These are phyloP conservation scores for Polytrichum commune DNA, from an alignment of 225 moss, liverwort and hornwort genomes.

Conservation along the genomic window DNA sequence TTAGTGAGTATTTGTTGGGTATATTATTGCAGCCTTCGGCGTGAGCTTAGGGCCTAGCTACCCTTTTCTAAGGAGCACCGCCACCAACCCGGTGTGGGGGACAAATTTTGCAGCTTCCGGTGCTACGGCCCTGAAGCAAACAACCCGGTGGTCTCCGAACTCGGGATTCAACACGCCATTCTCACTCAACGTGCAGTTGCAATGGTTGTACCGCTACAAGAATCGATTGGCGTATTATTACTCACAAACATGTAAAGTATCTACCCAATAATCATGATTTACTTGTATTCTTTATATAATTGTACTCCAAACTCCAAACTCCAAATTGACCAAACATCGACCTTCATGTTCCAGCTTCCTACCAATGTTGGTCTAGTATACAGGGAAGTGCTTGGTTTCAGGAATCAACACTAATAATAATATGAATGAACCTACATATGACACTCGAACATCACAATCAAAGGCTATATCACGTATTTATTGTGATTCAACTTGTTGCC, in stretches of 20 bases:
- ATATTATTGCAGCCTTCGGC: constrained; percentile 26
- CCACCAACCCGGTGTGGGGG: constrained; percentile 12
- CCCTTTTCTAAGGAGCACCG: constrained; percentile 28
- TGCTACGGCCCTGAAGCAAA: constrained; percentile 16
- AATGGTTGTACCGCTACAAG: constrained; percentile 40
- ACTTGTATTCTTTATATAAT: too few species aligned
- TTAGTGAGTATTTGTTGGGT: too few species aligned
- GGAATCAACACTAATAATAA: too few species aligned
- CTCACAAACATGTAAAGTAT: constrained; percentile 20
- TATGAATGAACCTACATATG: too few species aligned
- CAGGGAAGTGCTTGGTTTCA: too few species aligned
- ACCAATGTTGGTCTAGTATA: too few species aligned
- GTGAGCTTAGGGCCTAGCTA: constrained; percentile 27
- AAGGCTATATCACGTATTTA: too few species aligned
- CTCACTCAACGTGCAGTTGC: constrained; percentile 32
- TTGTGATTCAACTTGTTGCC: too few species aligned
- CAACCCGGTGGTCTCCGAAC: constrained; percentile 13
- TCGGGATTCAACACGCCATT: constrained; percentile 19
- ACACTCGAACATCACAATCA: too few species aligned
- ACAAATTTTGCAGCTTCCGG: constrained; percentile 34
- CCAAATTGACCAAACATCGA: too few species aligned
- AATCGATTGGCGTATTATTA: constrained; percentile 20
- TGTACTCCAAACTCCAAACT: too few species aligned
- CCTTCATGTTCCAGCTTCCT: too few species aligned
- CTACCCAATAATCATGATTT: neutral